Evolutionary conservation across 495 filamentous ascomycete genomes (phyloP), one percentile per base, ranked within the genome.

Genomic region (Podospora tetraspora): DNA sequence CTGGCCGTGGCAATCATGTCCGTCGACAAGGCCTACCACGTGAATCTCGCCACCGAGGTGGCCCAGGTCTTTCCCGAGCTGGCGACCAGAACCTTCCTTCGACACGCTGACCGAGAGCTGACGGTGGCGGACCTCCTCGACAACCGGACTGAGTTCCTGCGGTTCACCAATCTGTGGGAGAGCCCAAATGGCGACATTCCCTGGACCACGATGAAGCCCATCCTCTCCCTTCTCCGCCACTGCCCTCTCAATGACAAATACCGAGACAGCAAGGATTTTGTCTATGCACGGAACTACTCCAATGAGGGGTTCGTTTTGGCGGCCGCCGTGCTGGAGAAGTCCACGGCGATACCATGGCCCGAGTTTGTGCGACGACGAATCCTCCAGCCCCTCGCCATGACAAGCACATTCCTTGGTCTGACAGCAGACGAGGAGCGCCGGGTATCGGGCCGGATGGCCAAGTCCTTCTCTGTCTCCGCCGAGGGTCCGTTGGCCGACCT

Each of bases 1-100:
- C 70, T 74, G 10, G 70, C 75, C 1, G 64, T 81, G 5, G 79
- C 70, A 0, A 77, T 78, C 13, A 57, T 82, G n/a, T 77, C 80
- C 19, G 67, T 72, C 7, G 73, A 80, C 37, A 66, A 67, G 4
- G 70, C 69, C 24, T 59, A 78, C 11, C 10, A 57, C 19, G 78
- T 80, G 68, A 57, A 56, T 4, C 63, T 70, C 19, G 21, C 58
- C 1, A 71, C 69, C 0, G 62, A 60, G 1, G 60, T 73, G 10
- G 57, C 34, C 25, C 34, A 66, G 9, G 27, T 74, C 23, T n/a
- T 70, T 11, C 25, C 68, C 0, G 62, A 71, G 8, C 34, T 72
- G 10, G n/a, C 62, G 8, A 25, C 10, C 13, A 57, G 21, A 23
- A 67, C 57, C 11, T 57, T 61, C 13, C 61, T 66, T 61, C 21